Base-by-base conservation (phyloP, 2,329 filamentous ascomycete genomes). In the Monilinia laxa region DNA sequence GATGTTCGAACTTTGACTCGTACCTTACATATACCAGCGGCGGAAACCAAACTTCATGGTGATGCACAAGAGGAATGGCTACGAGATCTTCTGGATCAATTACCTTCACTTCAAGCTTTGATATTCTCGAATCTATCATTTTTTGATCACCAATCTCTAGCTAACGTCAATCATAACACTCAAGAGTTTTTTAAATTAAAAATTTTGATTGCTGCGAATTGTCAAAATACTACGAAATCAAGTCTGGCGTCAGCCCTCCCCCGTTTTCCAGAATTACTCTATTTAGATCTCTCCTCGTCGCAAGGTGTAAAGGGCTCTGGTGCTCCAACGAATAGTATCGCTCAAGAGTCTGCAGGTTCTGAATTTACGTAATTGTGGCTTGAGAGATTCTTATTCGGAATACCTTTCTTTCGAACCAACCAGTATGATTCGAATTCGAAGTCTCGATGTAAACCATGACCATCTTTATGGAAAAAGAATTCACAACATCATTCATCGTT, bases 11-110 rank as follows among this genome's bases (percentile, higher is more conserved):
- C 62, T 7, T 55, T 69, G 16, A 64, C 66, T 18, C 71, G 68
- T 54, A 72, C 70, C 3, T 62, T 72, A 25, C 69, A 71, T 45
- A 70, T 72, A 31, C 70, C 70, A 20, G 69, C 69, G 52, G 71
- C 69, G 5, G 62, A 70, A 35, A 63, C 70, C 45, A 68, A 72
- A 31, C 69, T 72, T 35, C 71, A 70, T 63, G 70, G 64, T 62
- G 71, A 69, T 0, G 68, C 70, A 52, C 68, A 69, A 59, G 66
- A 66, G 20, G 70, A 68, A 18, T 71, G 71, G 70, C 62, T 72
- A 18, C 67, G 69, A 62, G 70, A 71, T 58, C 66, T 71, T 31
- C 55, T 71, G 9, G 69, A 70, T 56, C 67, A 69, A 9, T 64
- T 71, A 5, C 69, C 70, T 14, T 67, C 47, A n/a, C 63, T 71